A percentile compares a stretch with the other conserved stretches of the same genome.
phyloP scores from a whole-genome alignment of 176 grass and related monocot genomes.

The Hsuehochloa calcarea region DNA sequence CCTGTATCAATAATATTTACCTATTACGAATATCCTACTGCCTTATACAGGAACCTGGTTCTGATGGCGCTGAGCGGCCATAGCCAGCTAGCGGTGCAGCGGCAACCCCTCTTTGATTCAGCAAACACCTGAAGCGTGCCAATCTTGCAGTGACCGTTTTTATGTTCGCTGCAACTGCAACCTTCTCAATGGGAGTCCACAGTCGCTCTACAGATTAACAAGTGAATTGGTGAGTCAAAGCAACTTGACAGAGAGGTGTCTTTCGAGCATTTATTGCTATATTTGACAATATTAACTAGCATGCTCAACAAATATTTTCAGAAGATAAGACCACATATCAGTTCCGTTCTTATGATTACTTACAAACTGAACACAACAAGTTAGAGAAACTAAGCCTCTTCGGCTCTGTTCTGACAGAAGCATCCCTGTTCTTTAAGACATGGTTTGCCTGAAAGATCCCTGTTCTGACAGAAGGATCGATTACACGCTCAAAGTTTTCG shows the following conservation, averaged over 20 bases:
- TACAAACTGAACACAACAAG: neutral
- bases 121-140: slow-evolving; percentile 77
- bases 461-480: neutral
- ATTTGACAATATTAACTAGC: slow-evolving; percentile 11
- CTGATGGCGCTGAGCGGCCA: slow-evolving; percentile 51
- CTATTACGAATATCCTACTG: slow-evolving; percentile 47
- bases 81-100: slow-evolving; percentile 59
- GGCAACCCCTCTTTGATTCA: slow-evolving; percentile 79
- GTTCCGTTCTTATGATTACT: neutral
- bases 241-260: neutral
- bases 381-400: neutral
- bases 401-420: neutral
- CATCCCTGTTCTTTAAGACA: neutral
- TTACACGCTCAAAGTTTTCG: neutral
- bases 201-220: slow-evolving; percentile 56
- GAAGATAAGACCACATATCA: neutral
- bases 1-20: slow-evolving; percentile 23
- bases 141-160: slow-evolving; percentile 48
- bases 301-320: neutral
- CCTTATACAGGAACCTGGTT: slow-evolving; percentile 63
- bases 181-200: slow-evolving; percentile 64
- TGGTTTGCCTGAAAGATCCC: neutral
- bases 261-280: neutral
- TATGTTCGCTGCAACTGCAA: slow-evolving; percentile 56
- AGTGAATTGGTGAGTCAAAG: slow-evolving; percentile 5